phyloP scores from a whole-genome alignment of 768 basidiomycete genomes.

The Leccinum subgranulosum region DNA sequence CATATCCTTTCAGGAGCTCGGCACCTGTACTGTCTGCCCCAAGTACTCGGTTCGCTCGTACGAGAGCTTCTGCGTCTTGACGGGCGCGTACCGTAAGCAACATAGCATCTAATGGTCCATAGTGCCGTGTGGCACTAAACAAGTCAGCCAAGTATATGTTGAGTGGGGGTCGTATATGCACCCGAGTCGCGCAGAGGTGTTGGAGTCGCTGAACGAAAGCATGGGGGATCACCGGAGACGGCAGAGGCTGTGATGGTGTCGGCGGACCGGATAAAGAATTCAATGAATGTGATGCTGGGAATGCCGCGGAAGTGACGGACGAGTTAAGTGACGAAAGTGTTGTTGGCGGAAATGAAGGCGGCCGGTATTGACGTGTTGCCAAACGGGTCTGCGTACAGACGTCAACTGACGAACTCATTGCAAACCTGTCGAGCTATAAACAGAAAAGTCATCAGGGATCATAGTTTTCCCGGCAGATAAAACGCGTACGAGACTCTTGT shows the following conservation, averaged over 20 bases:
- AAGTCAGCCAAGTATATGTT: constrained; percentile 68
- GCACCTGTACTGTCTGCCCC: constrained; percentile 59
- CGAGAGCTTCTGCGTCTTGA: constrained; percentile 64
- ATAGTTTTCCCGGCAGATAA: background rate
- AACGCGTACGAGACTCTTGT: constrained; percentile 58
- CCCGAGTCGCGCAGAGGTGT: constrained; percentile 30
- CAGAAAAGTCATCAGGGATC: background rate
- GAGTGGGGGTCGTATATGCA: constrained; percentile 50
- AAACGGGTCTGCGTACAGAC: constrained; percentile 41
- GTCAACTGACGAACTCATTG: constrained; percentile 66
- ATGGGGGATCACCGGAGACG: constrained; percentile 30
- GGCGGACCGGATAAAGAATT: constrained; percentile 21
- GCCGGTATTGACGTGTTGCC: constrained; percentile 33
- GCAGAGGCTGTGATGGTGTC: constrained; percentile 19
- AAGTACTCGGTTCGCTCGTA: constrained; percentile 64
- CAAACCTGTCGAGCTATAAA: constrained; percentile 69
- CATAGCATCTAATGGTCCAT: constrained; percentile 64
- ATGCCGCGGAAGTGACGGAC: constrained; percentile 28
- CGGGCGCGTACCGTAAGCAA: constrained; percentile 60
- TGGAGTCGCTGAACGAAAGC: constrained; percentile 30
- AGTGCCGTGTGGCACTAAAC: constrained; percentile 70
- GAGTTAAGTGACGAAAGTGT: constrained; percentile 28
- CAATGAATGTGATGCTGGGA: constrained; percentile 14
- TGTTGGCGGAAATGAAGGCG: constrained; percentile 27
- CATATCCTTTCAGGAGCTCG: constrained; percentile 44